phyloP scores from a whole-genome alignment of 2,329 filamentous ascomycete species.

The Chalaropsis thielavioides region DNA sequence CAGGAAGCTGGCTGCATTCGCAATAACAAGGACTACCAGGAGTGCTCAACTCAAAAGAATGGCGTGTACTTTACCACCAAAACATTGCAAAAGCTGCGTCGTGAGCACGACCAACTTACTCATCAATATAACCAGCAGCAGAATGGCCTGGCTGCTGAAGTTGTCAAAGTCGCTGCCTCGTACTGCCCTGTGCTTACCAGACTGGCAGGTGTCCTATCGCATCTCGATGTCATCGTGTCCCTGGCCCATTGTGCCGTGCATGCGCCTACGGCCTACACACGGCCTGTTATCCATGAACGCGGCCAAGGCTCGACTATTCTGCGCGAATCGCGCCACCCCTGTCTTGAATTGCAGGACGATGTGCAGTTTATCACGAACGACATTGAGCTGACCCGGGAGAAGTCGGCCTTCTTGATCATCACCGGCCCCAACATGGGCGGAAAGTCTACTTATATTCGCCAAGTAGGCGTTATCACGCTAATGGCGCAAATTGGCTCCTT shows the following conservation, averaged over 20 bases:
- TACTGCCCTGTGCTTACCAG: conserved; percentile 88
- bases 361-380: conserved; percentile 98
- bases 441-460: conserved; percentile 95
- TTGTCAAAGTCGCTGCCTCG: conserved; percentile 82
- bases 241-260: conserved; percentile 89
- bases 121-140: conserved; percentile 94
- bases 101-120: conserved; percentile 87
- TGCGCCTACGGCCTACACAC: conserved; percentile 79
- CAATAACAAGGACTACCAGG: conserved; percentile 77
- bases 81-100: conserved; percentile 60
- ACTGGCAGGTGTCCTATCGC: conserved; percentile 73
- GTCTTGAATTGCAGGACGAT: conserved; percentile 97
- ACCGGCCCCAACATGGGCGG: conserved; percentile 98
- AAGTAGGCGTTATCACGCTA: conserved; percentile 89
- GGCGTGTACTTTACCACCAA: conserved; percentile 95
- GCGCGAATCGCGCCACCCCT: conserved; percentile 89
- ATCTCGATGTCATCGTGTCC: conserved; percentile 87
- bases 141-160: conserved; percentile 76
- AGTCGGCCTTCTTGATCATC: conserved; percentile 87
- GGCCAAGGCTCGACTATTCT: conserved; percentile 79
- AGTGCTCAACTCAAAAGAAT: conserved; percentile 97
- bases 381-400: conserved; percentile 60
- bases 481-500: conserved; percentile 98
- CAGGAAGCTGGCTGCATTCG: conserved; percentile 86
- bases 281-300: conserved; percentile 77